phyloP scores from a whole-genome alignment of 768 basidiomycete species.

The Suillus brevipes region DNA sequence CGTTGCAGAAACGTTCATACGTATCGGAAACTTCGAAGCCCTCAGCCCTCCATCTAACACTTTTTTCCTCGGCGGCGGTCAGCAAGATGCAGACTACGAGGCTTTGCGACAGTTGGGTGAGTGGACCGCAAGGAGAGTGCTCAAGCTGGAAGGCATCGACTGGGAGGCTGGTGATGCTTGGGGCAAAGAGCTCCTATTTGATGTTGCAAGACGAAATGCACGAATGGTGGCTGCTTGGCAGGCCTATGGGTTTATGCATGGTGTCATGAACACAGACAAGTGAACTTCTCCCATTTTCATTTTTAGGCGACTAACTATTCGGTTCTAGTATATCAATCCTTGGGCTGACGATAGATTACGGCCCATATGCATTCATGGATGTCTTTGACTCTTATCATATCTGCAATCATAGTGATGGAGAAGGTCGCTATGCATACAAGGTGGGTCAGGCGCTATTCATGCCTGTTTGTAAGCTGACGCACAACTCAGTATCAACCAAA shows the following conservation, averaged over 20 bases:
- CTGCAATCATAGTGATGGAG: slow-evolving; percentile 86
- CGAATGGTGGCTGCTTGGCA: slow-evolving; percentile 96
- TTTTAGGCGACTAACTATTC: slow-evolving; percentile 12
- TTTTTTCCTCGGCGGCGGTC: slow-evolving; percentile 76
- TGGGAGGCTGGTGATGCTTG: slow-evolving; percentile 54
- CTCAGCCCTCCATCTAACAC: slow-evolving; percentile 65
- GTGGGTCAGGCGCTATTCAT: slow-evolving; percentile 26
- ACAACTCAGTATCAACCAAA: slow-evolving; percentile 62
- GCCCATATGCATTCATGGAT: slow-evolving; percentile 95
- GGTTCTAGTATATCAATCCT: slow-evolving; percentile 64
- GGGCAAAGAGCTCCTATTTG: slow-evolving; percentile 71
- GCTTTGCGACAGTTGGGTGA: slow-evolving; percentile 71
- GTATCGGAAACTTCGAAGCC: slow-evolving; percentile 90
- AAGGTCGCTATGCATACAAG: slow-evolving; percentile 75
- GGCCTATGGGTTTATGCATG: slow-evolving; percentile 92
- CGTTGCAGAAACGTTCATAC: slow-evolving; percentile 85
- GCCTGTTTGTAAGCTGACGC: slow-evolving; percentile 7
- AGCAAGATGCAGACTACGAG: slow-evolving; percentile 74
- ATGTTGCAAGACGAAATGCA: slow-evolving; percentile 83
- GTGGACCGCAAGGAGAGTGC: slow-evolving; percentile 67
- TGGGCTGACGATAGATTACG: slow-evolving; percentile 79
- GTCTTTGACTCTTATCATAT: slow-evolving; percentile 82
- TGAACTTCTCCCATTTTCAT: slow-evolving; percentile 30
- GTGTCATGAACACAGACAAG: slow-evolving; percentile 98
- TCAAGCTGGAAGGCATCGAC: slow-evolving; percentile 45